Base-by-base conservation (phyloP, 2,329 filamentous ascomycete genomes). In the Fusarium sterilihyphosum region DNA sequence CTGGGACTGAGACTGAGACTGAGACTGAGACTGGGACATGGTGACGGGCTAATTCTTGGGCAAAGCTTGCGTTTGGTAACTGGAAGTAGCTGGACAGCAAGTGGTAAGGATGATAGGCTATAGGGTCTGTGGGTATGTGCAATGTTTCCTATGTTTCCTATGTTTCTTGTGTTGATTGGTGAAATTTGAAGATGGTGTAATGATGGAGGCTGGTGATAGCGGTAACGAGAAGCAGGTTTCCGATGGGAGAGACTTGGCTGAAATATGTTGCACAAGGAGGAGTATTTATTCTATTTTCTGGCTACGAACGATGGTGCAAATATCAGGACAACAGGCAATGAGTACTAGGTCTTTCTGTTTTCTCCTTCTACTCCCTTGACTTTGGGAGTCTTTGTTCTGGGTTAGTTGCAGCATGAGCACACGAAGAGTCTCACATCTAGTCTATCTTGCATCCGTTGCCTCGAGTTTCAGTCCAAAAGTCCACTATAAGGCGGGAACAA, bases 391-490 rank as follows among this genome's bases (percentile, higher is more conserved):
- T 40, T 43, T 37, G 26, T 22, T 65, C 31, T 24, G 31, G 33
- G 49, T 38, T n/a, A 38, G 46, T 33, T 46, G 61, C 54, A 61
- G 35, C 31, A n/a, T 41, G 40, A 67, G 58, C 20, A 38, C 67
- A 53, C 53, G 24, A 24, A 38, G 40, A 49, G 56, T 18, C 35
- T 41, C 61, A 41, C 24, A 52, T 58, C 33, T 38, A 26, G 46
- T 58, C 37, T 33, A 31, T 40, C 37, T 53, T 65, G 40, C 47
- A 59, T 49, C 20, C 35, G 43, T 24, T 44, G 63, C 38, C 46
- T 69, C 41, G 44, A 65, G 56, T 61, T 43, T 73, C 69, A 70
- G 54, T 52, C 31, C 31, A 38, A 53, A 29, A 18, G 29, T 40
- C 43, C 26, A 31, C 18, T 24, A 26, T 20, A 24, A 47, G 46